phyloP scores from a whole-genome alignment of 1,139 yeast genomes.

The Kodamaea plutei region DNA sequence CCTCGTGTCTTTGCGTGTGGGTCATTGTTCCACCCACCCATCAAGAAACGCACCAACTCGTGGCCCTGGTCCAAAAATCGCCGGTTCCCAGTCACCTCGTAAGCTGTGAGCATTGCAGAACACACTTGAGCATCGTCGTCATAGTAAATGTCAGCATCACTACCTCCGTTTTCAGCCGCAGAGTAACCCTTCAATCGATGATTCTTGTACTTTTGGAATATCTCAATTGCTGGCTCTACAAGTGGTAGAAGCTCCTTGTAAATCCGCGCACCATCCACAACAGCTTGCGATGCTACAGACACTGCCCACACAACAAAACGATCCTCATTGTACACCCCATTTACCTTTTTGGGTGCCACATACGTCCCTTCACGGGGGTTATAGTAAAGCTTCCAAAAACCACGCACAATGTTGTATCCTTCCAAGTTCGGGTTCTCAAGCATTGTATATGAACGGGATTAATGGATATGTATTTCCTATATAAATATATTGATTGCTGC shows the following conservation, averaged over 20 bases:
- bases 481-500: no score
- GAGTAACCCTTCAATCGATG: conserved; percentile 49
- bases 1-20: conserved; percentile 45
- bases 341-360: conserved; percentile 37
- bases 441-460: no score
- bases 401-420: conserved; percentile 45
- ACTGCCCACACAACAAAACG: conserved; percentile 67
- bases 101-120: conserved; percentile 61
- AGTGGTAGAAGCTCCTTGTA: conserved; percentile 55
- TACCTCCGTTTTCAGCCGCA: conserved; percentile 55
- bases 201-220: conserved; percentile 53
- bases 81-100: conserved; percentile 60
- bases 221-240: conserved; percentile 49
- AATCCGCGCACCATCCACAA: conserved; percentile 58
- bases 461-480: no score
- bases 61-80: conserved; percentile 53
- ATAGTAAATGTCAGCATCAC: conserved; percentile 62
- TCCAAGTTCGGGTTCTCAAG: conserved; percentile 44
- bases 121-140: conserved; percentile 80
- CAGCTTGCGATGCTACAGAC: conserved; percentile 59
- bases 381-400: conserved; percentile 47
- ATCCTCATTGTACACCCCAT: conserved; percentile 53
- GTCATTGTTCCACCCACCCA: conserved; percentile 62
- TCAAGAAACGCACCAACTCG: conserved; percentile 56
- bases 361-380: conserved; percentile 41